Percentiles rank a stretch among this genome's conserved stretches.
phyloP scores from a whole-genome alignment of 768 basidiomycete species.

The Lentinula sp. region DNA sequence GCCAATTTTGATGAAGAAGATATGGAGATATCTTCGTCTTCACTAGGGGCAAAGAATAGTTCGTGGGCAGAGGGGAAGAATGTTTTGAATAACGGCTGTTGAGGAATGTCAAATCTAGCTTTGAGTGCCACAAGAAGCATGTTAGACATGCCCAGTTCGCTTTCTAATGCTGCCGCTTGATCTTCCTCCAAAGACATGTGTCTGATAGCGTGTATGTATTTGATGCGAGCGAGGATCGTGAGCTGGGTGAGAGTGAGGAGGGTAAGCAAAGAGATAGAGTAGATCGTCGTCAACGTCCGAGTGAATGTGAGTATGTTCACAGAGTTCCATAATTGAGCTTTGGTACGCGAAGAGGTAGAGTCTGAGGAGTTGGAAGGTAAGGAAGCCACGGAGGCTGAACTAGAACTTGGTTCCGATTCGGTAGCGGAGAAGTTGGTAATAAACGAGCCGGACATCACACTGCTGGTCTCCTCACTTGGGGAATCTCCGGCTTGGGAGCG shows the following conservation, averaged over 20 bases:
- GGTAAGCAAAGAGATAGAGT: constrained; percentile 78
- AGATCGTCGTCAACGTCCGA: constrained; percentile 78
- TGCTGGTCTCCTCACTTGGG: background rate
- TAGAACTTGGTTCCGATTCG: constrained; percentile 6
- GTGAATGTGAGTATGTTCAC: constrained; percentile 89
- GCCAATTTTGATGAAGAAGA: background rate
- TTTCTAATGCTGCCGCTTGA: constrained; percentile 27
- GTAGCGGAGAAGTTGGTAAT: background rate
- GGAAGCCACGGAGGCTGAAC: constrained; percentile 4
- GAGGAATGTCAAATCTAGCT: background rate
- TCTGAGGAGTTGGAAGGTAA: background rate
- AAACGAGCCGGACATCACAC: constrained; percentile 3
- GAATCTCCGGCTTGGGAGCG: background rate
- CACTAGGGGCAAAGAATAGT: constrained; percentile 16
- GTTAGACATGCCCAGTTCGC: background rate
- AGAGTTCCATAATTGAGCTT: constrained; percentile 87
- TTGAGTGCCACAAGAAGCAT: constrained; percentile 1
- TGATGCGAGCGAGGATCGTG: constrained; percentile 72
- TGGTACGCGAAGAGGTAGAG: constrained; percentile 34
- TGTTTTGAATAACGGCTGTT: constrained; percentile 1
- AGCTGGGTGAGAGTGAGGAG: constrained; percentile 87
- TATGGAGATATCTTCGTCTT: constrained; percentile 13
- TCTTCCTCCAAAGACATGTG: constrained; percentile 38
- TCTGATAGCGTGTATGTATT: constrained; percentile 53
- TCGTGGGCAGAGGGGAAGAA: background rate